Conservation (phyloP, 176 grass and related monocot genomes). For the Phragmites australis region DNA sequence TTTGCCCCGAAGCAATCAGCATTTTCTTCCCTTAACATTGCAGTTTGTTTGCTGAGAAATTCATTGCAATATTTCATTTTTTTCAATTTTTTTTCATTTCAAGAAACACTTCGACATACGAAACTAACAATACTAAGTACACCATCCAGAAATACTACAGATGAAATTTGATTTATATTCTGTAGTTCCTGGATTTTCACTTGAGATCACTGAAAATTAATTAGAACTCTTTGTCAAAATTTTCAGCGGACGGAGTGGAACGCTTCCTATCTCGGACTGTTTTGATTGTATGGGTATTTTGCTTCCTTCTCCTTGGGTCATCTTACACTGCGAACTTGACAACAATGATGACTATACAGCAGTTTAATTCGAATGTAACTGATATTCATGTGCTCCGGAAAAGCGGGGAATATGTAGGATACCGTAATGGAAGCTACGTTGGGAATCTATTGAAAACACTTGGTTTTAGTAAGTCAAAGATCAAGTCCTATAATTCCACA, state of each 20-base stretch:
- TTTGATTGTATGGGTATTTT: background rate
- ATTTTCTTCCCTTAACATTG: background rate
- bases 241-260: background rate
- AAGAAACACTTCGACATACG: background rate
- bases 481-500: conserved; percentile 29
- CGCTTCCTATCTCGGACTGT: background rate
- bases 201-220: background rate
- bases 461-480: conserved; percentile 42
- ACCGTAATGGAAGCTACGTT: conserved; percentile 35
- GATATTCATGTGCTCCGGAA: background rate
- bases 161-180: too few species aligned
- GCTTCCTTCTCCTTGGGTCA: background rate
- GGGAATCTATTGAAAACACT: conserved; percentile 17
- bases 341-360: background rate
- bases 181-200: background rate
- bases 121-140: background rate
- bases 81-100: background rate
- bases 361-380: background rate
- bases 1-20: background rate
- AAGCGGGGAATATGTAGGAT: conserved; percentile 40
- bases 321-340: background rate
- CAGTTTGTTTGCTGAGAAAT: background rate
- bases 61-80: background rate
- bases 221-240: background rate
- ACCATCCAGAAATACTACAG: background rate